Percentiles rank a stretch among this genome's conserved stretches.
Evolutionary conservation across 2,329 filamentous ascomycete genomes (phyloP).

Genomic region (Aspergillus sp.): DNA sequence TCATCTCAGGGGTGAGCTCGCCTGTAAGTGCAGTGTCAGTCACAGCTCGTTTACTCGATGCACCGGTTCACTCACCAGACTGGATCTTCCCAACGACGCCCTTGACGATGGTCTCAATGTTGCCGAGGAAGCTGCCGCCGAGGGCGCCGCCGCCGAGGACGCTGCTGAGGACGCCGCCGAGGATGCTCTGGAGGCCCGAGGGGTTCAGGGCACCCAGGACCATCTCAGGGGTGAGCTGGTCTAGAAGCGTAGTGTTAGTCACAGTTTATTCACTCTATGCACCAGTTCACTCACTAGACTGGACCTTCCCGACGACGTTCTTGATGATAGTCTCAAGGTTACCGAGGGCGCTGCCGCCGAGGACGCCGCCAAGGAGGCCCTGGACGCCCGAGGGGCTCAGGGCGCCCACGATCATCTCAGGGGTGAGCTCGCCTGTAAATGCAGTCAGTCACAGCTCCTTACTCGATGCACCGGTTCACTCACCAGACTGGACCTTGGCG

Average conservation of each 20-base stretch:
- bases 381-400: neutral
- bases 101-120: conserved; percentile 7
- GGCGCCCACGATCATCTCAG: neutral
- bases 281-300: no score
- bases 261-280: no score
- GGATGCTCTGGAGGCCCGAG: neutral
- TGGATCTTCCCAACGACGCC: neutral
- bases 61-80: no score
- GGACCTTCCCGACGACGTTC: neutral
- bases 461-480: no score
- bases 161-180: conserved; percentile 1
- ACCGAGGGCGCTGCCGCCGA: conserved; percentile 1
- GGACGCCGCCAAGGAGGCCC: neutral
- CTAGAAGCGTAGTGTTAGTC: conserved; percentile 10
- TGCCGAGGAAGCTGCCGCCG: conserved; percentile 3
- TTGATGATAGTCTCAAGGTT: conserved; percentile 7
- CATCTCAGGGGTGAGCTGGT: neutral
- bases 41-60: no score
- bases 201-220: neutral
- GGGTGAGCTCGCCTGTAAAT: conserved; percentile 5
- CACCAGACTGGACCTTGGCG: conserved; percentile 1
- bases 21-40: conserved; percentile 11
- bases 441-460: conserved; percentile 8
- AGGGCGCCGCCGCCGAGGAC: conserved; percentile 2
- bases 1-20: neutral